A percentile compares a stretch with the other conserved stretches of the same genome.
Conservation (phyloP, 495 filamentous ascomycete genomes). For the Podospora tetraspora region DNA sequence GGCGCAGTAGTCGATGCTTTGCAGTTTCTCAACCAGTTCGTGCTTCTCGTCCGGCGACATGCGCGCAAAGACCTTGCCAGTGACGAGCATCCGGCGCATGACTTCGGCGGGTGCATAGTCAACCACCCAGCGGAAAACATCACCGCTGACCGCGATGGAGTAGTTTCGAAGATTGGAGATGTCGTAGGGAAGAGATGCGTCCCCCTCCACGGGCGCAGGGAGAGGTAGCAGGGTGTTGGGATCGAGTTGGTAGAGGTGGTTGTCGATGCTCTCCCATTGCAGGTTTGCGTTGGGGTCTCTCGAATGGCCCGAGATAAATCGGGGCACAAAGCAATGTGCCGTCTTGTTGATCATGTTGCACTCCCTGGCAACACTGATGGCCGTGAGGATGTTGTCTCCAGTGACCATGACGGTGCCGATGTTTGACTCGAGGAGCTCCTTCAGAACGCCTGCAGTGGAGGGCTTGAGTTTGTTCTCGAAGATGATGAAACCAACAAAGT, state of each 20-base stretch:
- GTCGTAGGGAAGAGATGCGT: slow-evolving; percentile 82
- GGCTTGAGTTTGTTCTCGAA: slow-evolving; percentile 98
- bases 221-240: slow-evolving; percentile 72
- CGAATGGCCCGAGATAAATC: slow-evolving; percentile 71
- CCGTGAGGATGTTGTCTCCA: slow-evolving; percentile 96
- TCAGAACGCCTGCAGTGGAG: slow-evolving; percentile 67
- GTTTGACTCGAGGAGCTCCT: slow-evolving; percentile 75
- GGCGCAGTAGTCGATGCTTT: slow-evolving; percentile 91
- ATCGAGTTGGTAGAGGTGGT: slow-evolving; percentile 69
- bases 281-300: slow-evolving; percentile 64
- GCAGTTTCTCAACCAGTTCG: slow-evolving; percentile 93
- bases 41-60: slow-evolving; percentile 99
- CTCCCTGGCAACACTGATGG: slow-evolving; percentile 92
- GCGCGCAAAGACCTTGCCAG: slow-evolving; percentile 89
- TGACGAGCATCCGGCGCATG: slow-evolving; percentile 77
- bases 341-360: slow-evolving; percentile 75
- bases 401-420: slow-evolving; percentile 97
- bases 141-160: slow-evolving; percentile 81
- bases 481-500: slow-evolving; percentile 92
- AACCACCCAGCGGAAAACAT: slow-evolving; percentile 94
- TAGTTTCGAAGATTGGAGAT: slow-evolving; percentile 73
- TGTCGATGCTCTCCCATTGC: slow-evolving; percentile 88
- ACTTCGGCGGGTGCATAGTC: slow-evolving; percentile 79
- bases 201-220: slow-evolving; percentile 58
- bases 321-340: slow-evolving; percentile 87